Base-by-base conservation (phyloP, 2,329 filamentous ascomycete genomes). In the Aspergillus arachidicola region DNA sequence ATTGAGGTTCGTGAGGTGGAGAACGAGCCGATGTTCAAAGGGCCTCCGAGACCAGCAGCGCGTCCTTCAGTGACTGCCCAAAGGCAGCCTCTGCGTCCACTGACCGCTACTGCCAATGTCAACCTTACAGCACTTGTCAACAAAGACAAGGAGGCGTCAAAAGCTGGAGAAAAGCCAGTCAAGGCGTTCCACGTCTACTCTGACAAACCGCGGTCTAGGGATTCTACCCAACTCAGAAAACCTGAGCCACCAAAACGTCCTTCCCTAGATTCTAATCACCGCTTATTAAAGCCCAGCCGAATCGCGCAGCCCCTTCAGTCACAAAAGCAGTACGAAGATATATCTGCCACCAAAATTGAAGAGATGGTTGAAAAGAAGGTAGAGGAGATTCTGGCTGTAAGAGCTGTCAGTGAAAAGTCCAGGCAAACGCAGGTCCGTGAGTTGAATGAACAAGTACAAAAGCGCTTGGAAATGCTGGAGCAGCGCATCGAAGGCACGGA, bases 1-100 rank as follows among this genome's bases (percentile, higher is more conserved):
- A 97, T 98, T 69, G 94, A 98, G 77, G 91, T 97, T 12, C 90
- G 93, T 57, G 95, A 98, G 77, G 92, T 97, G 62, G 94, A 98
- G 78, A 98, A 98, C 73, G 93, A 97, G 73, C 90, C 96, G 4
- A 89, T 97, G 46, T 96, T 92, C 81, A 93, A 91, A 74, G 89
- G 91, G 59, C 85, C 87, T 60, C 87, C 90, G 32, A 85, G 87
- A 61, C 82, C 85, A n/a, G 79, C 73, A 14, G 72, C 67, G 69
- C 79, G 69, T 71, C 76, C 69, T 68, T 79, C 67, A 21, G 61
- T 81, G n/a, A 72, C 77, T 4, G 82, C 84, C 14, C 80, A 83
- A 59, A 86, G 94, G 19, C 93, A 97, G 74, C 93, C 94, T 11
- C 79, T 97, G 28, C 87, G 92, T 19, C 89, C 93, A 12, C 82